phyloP scores from a whole-genome alignment of 2,329 filamentous ascomycete species.

The Sclerotinia glacialis region DNA sequence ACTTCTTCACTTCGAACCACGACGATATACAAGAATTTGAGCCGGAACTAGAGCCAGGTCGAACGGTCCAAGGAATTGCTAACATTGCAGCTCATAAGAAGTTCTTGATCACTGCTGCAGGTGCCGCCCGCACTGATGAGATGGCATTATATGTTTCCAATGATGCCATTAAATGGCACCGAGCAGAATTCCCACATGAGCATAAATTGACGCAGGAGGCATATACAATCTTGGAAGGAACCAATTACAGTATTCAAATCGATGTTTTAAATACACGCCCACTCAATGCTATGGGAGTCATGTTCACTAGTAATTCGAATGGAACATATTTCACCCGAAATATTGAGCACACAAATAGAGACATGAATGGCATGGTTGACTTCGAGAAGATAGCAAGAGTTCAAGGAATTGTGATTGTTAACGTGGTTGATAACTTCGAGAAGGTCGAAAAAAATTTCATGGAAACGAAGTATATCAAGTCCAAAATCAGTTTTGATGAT shows the following conservation, averaged over 20 bases:
- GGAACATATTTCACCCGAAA: slow-evolving; percentile 95
- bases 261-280: slow-evolving; percentile 75
- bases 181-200: slow-evolving; percentile 80
- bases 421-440: slow-evolving; percentile 82
- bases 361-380: slow-evolving; percentile 72
- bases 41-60: slow-evolving; percentile 70
- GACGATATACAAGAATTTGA: slow-evolving; percentile 62
- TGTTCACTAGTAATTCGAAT: slow-evolving; percentile 96
- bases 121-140: slow-evolving; percentile 77
- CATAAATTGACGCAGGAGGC: slow-evolving; percentile 79
- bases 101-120: slow-evolving; percentile 79
- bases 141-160: slow-evolving; percentile 88
- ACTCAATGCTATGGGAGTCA: slow-evolving; percentile 72
- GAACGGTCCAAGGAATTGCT: slow-evolving; percentile 74
- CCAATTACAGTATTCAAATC: slow-evolving; percentile 95
- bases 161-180: slow-evolving; percentile 83
- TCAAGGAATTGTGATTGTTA: slow-evolving; percentile 88
- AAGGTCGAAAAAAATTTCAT: slow-evolving; percentile 57
- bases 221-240: slow-evolving; percentile 93
- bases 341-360: slow-evolving; percentile 87
- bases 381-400: slow-evolving; percentile 93
- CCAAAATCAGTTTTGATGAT: slow-evolving; percentile 91
- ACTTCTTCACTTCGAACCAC: slow-evolving; percentile 67
- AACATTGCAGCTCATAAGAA: slow-evolving; percentile 82
- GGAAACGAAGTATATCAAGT: slow-evolving; percentile 65